phyloP scores from a whole-genome alignment of 257 asterid genomes.

The Oldenlandia corymbosa region DNA sequence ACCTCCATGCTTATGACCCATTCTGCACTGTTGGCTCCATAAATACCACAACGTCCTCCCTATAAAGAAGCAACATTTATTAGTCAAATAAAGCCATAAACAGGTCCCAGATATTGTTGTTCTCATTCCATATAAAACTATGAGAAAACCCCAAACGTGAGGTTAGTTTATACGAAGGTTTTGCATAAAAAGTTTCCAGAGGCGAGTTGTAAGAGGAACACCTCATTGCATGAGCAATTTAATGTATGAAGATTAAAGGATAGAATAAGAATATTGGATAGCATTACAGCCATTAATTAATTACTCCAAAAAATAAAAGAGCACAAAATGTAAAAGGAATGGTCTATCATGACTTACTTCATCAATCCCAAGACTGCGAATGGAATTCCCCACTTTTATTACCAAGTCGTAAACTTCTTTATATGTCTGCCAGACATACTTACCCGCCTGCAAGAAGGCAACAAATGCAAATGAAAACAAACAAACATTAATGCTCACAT shows the following conservation, averaged over 20 bases:
- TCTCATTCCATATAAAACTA: background rate
- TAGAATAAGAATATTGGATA: too few relatives aligned
- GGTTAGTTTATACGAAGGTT: background rate
- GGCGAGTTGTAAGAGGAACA: too few relatives aligned
- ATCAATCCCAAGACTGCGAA: conserved; percentile 69
- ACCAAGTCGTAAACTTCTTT: conserved; percentile 72
- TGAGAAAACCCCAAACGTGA: background rate
- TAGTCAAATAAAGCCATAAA: background rate
- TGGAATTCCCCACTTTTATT: conserved; percentile 74
- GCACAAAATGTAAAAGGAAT: too few relatives aligned
- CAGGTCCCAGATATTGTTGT: too few relatives aligned
- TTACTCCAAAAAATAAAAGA: background rate
- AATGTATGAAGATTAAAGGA: too few relatives aligned
- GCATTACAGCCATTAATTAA: too few relatives aligned
- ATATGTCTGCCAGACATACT: conserved; percentile 82
- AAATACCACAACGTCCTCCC: conserved; percentile 96
- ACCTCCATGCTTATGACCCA: conserved; percentile 99
- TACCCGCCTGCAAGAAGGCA: conserved; percentile 60
- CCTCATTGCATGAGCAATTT: too few relatives aligned
- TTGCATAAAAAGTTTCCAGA: too few relatives aligned
- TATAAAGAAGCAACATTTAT: conserved; percentile 26
- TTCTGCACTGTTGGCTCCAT: conserved; percentile 83
- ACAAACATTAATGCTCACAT: conserved; percentile 4
- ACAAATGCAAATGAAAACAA: conserved; percentile 12
- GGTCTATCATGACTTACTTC: conserved; percentile 45